Base-by-base conservation (phyloP, 805 yeast species). In the Cyberlindnera mycetangii region DNA sequence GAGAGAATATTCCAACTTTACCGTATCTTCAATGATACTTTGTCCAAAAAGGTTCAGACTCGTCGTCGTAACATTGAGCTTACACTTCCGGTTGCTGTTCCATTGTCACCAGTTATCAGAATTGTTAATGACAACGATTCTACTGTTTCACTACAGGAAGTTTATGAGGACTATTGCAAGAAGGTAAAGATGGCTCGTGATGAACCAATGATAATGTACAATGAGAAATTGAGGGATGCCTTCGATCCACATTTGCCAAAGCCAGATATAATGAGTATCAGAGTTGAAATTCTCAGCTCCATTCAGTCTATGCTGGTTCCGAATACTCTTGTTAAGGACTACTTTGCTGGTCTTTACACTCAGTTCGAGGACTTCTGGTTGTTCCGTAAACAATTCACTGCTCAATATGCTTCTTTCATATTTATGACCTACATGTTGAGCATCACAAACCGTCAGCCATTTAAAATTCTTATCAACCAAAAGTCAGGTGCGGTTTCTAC, bases 331-430 rank as follows among this genome's bases (percentile, higher is more conserved):
- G 71, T 92, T 71, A 81, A 81, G 58, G 86, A 86, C 52, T 85
- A 86, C 62, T 93, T 89, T 60, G 63, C 83, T 44, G 74, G 72
- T 7, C 68, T 81, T 32, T 93, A 82, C 64, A 75, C 83, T 11
- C 76, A 81, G 47, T 95, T 84, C 62, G 97, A 86, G 64, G 97
- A 92, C 58, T 93, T 92, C 72, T 93, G 99, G 99, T 68, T 92
- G 41, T 93, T 95, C 81, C 78, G 98, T 51, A 89, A 89, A 58
- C 97, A 90, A 60, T 95, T 93, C 60, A 81, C 97, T 5, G 83
- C 95, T 21, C 96, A 90, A 65, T 93, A 92, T 66, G 97, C 97
- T 5, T 82, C 96, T 0, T 85, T 93, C 56, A 81, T 89, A 35
- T 92, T 92, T 65, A 82, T 90, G 75, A 87, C 98, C 0, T 89